Evolutionary conservation across 2,329 filamentous ascomycete genomes (phyloP), one percentile per base, ranked within the genome.

Genomic region (Trichophyton mentagrophytes): DNA sequence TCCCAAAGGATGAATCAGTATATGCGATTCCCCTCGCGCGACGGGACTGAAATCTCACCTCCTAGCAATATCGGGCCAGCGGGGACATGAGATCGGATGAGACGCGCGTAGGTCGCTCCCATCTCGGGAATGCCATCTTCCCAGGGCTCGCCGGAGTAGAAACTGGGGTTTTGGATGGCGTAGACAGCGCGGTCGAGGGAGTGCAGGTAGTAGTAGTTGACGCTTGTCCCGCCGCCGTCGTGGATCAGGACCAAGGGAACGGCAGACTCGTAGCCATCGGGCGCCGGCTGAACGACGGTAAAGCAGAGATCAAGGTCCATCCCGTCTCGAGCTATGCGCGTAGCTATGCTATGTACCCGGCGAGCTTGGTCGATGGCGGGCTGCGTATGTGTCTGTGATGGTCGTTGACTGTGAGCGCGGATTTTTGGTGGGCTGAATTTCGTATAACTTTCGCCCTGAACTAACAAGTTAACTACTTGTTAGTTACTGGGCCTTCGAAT

Each of bases 221-320:
- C 83, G 1, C 77, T 79, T 1, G 82, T 85, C 67, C 82, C 82
- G 64, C 82, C 81, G 64, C 82, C 82, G 63, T 85, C 82, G 70
- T 85, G 82, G 44, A 84, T 72, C 49, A 85, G 75, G 61, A 85
- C 72, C 55, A 83, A 71, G 1, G 82, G 81, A n/a, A 73, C 22
- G 42, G 49, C 57, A 9, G 55, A 42, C 47, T 62, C 59, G 5
- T 38, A 55, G 3, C 59, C 57, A 13, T 56, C 36, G 1, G 63
- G 63, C 2, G 61, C 61, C n/a, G 57, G 20, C 44, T 65, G 64
- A 17, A 65, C 61, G 40, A 64, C 42, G 22, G 56, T 55, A 17
- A 65, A 58, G 33, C 55, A 64, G 13, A 64, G 58, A 7, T 65
- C 61, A 55, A 62, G 3, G 22, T 53, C 49, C 49, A 53, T 53